phyloP scores from a whole-genome alignment of 345 rosid species.

The Populus simonii region DNA sequence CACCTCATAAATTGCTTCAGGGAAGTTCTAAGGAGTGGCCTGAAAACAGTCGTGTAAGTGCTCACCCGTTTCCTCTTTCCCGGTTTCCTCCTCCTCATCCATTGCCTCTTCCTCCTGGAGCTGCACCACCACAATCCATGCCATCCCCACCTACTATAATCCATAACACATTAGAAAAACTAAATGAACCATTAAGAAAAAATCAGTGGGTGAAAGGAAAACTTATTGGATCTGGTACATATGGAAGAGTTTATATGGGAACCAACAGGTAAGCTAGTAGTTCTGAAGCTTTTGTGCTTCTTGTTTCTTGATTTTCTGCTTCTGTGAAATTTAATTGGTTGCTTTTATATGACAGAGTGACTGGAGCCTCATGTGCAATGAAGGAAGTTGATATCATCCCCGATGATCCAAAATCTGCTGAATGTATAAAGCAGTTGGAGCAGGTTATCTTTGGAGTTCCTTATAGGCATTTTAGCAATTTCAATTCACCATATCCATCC shows the following conservation, averaged over 20 bases:
- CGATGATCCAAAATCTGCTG: constrained; percentile 59
- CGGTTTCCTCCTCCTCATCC: constrained; percentile 77
- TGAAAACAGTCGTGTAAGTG: constrained; percentile 30
- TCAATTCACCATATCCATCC: neutral
- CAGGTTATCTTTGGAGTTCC: constrained; percentile 41
- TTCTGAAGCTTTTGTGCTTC: constrained; percentile 8
- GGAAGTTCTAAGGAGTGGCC: constrained; percentile 29
- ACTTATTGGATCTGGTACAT: constrained; percentile 73
- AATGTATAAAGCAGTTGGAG: constrained; percentile 65
- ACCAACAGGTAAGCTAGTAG: constrained; percentile 43
- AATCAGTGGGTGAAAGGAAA: constrained; percentile 69
- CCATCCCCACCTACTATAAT: constrained; percentile 19
- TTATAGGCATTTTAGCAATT: neutral
- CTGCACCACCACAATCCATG: constrained; percentile 14
- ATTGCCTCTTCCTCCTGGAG: constrained; percentile 64
- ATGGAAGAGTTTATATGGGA: constrained; percentile 64
- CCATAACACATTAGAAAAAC: constrained; percentile 28
- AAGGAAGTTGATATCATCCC: constrained; percentile 60
- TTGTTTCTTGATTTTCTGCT: constrained; percentile 5
- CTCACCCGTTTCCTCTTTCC: constrained; percentile 69
- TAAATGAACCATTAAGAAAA: constrained; percentile 21
- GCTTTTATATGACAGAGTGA: constrained; percentile 38
- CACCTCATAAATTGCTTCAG: constrained; percentile 19
- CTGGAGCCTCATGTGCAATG: constrained; percentile 77
- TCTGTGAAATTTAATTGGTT: neutral